These are phyloP conservation scores for Trypanosoma lewisi DNA, from an alignment of 208 protist genomes.

Conservation along the genomic window DNA sequence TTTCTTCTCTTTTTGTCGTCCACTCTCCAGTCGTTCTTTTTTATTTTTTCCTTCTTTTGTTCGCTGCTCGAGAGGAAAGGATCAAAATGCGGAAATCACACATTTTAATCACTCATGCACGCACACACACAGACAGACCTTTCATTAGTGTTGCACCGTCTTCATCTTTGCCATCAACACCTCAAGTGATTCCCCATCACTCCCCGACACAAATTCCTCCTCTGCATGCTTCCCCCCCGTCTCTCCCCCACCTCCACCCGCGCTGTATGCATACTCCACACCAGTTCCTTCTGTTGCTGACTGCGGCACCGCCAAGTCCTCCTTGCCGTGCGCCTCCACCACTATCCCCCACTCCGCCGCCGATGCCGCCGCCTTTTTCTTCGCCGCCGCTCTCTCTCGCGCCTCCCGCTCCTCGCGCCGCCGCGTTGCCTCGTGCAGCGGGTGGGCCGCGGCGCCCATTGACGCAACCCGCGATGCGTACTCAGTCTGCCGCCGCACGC, in stretches of 20 bases:
- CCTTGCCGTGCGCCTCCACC: conserved; percentile 39
- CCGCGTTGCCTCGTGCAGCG: conserved; percentile 46
- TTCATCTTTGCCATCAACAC: conserved; percentile 76
- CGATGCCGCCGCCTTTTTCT: conserved; percentile 44
- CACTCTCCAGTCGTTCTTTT: too few relatives aligned
- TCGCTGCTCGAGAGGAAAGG: too few relatives aligned
- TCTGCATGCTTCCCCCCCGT: conserved; percentile 14
- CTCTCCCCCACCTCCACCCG: background rate
- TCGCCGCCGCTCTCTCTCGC: conserved; percentile 33
- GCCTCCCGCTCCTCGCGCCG: conserved; percentile 42
- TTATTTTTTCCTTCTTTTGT: too few relatives aligned
- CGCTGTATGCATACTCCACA: conserved; percentile 45
- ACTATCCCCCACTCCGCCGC: conserved; percentile 84
- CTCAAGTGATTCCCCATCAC: conserved; percentile 38
- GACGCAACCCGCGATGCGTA: conserved; percentile 41
- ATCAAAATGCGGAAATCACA: too few relatives aligned
- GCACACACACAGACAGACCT: background rate
- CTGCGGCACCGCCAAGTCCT: conserved; percentile 16
- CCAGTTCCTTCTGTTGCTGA: conserved; percentile 21
- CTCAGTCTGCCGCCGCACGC: conserved; percentile 66
- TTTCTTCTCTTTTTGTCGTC: too few relatives aligned
- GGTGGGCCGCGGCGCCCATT: conserved; percentile 51
- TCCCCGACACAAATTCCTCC: conserved; percentile 23
- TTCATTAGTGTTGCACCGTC: conserved; percentile 30
- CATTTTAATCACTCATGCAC: background rate